Evolutionary conservation across 1,139 yeast species (phyloP), one percentile per base, ranked within the genome.

Genomic region (Suhomyces chickasaworum): DNA sequence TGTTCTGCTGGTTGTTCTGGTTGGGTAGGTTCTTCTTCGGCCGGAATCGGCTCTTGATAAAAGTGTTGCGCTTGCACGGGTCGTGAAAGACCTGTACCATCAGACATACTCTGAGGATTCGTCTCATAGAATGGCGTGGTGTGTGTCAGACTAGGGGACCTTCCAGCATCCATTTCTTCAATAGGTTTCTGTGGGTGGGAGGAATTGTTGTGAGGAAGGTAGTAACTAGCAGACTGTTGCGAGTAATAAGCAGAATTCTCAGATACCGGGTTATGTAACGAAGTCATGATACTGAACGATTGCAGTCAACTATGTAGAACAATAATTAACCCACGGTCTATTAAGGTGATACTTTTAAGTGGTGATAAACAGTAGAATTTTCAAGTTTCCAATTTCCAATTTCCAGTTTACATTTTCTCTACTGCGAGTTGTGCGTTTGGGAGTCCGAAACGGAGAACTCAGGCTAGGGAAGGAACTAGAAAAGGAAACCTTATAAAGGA

Each of bases 1-100:
- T 91, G 97, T 60, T 91, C 97, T 1, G 58, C 53, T 5, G 66
- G 65, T 29, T 39, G 63, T 16, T 47, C 49, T 7, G 31, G 16
- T 10, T 41, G 52, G 6, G 47, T 44, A 13, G 42, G 44, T 10
- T 35, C 41, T 17, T 36, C 45, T 12, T 32, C 44, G 13, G 41
- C 40, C 25, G 38, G 45, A 18, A 30, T 37, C 25, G 47, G 51
- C 31, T 53, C 46, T 18, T 44, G 53, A 20, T 34, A 49, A 41
- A 16, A 48, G 37, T 47, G 52, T 33, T 49, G 53, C 23, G 41
- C 46, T 15, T 31, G 53, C 16, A 37, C 43, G 5, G 48, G 44
- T 27, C 49, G 32, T 6, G 44, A 30, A 10, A 32, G 25, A 30
- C 39, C 39, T 8, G 44, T 22, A 27, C 37, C 25, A n/a, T 39